Percentiles rank a stretch among this genome's conserved stretches.
Evolutionary conservation across 306 rosid genomes (phyloP).

Genomic region (Phaseolus lunatus): DNA sequence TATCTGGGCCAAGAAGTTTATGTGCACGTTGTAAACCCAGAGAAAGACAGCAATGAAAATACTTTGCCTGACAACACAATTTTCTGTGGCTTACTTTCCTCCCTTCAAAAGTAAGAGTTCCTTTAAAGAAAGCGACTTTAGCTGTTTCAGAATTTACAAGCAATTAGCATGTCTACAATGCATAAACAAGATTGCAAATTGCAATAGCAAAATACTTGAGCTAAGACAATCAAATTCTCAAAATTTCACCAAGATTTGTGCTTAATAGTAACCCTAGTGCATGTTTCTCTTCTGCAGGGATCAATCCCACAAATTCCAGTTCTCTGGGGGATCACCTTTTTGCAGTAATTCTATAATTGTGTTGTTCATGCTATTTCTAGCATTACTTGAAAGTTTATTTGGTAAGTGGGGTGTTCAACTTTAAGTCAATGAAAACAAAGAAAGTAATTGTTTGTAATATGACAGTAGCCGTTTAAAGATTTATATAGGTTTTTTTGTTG

Average conservation of each 20-base stretch:
- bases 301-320: constrained; percentile 82
- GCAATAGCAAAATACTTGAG: constrained; percentile 20
- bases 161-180: no score
- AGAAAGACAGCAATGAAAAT: constrained; percentile 57
- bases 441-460: constrained; percentile 36
- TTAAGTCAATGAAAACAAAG: constrained; percentile 13
- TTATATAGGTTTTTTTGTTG: constrained; percentile 7
- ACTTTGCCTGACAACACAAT: constrained; percentile 75
- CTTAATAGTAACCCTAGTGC: not conserved
- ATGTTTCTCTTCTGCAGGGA: constrained; percentile 66
- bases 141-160: no score
- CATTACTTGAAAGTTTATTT: constrained; percentile 47
- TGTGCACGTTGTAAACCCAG: constrained; percentile 71
- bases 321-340: constrained; percentile 59
- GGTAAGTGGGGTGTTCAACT: constrained; percentile 44
- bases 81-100: constrained; percentile 84
- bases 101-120: constrained; percentile 81
- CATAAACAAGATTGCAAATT: constrained; percentile 19
- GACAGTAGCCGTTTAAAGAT: constrained; percentile 22
- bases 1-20: constrained; percentile 90
- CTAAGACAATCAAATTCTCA: not conserved
- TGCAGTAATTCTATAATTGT: constrained; percentile 43
- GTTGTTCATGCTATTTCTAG: constrained; percentile 50
- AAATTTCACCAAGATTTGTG: not conserved
- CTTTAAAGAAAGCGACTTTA: not conserved